Evolutionary conservation across 2,329 filamentous ascomycete species (phyloP).

Genomic region (Fusarium decemcellulare): DNA sequence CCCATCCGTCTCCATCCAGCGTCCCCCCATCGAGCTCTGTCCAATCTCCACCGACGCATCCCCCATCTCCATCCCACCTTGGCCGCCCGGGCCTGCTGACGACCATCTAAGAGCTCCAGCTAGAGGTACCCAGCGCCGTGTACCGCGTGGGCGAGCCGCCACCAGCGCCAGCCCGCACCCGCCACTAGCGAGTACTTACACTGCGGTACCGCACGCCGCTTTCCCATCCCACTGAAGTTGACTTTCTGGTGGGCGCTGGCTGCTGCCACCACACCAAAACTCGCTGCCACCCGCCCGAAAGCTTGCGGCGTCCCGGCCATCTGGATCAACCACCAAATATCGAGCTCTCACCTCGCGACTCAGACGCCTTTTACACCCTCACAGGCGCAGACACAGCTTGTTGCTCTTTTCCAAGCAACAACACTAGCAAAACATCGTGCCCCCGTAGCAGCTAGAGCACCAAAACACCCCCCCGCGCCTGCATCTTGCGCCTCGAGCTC

Average conservation of each 20-base stretch:
- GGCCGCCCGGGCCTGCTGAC: conserved; percentile 19
- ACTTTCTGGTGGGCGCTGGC: conserved; percentile 10
- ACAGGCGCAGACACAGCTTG: conserved; percentile 10
- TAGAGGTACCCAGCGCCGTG: conserved; percentile 35
- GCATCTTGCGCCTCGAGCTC: conserved; percentile 22
- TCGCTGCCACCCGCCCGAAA: conserved; percentile 45
- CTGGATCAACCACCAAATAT: conserved; percentile 45
- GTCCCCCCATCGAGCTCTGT: conserved; percentile 3
- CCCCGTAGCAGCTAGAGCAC: conserved; percentile 13
- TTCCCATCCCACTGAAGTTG: conserved; percentile 24
- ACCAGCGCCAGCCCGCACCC: conserved; percentile 37
- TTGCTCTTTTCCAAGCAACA: conserved; percentile 19
- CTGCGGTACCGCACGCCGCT: conserved; percentile 23
- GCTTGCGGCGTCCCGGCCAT: conserved; percentile 46
- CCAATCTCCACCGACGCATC: conserved; percentile 39
- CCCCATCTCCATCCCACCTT: conserved; percentile 39
- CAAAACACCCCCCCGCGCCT: conserved; percentile 18
- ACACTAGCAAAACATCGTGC: conserved; percentile 13
- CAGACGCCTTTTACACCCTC: conserved; percentile 13
- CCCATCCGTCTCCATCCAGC: conserved; percentile 30
- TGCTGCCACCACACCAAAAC: conserved; percentile 38
- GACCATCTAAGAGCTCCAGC: conserved; percentile 20
- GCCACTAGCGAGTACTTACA: conserved; percentile 37
- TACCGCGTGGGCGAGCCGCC: conserved; percentile 38
- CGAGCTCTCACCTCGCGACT: conserved; percentile 21